Evolutionary conservation across 768 basidiomycete species (phyloP).

Genomic region (Tephrocybe sp.): DNA sequence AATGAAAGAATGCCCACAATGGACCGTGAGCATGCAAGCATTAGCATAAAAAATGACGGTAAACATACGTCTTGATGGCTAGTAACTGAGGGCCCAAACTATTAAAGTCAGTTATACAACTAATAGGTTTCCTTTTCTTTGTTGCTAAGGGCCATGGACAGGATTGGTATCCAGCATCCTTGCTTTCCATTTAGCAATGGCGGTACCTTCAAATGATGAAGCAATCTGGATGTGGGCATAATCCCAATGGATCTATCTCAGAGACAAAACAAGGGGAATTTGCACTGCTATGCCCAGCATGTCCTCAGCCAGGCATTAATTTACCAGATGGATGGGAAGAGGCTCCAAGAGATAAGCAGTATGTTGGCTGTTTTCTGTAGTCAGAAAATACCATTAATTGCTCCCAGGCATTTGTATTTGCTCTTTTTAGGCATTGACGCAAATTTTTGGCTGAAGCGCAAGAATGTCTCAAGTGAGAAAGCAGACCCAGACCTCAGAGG

Average conservation of each 20-base stretch:
- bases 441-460: slow-evolving; percentile 31
- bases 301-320: slow-evolving; percentile 26
- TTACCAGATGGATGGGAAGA: slow-evolving; percentile 22
- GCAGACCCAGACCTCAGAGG: slow-evolving; percentile 24
- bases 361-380: too few relatives aligned
- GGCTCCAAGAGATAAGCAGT: slow-evolving; percentile 13
- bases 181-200: slow-evolving; percentile 12
- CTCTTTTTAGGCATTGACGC: slow-evolving; percentile 25
- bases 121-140: too few relatives aligned
- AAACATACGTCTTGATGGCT: too few relatives aligned
- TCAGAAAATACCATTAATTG: not conserved
- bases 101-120: too few relatives aligned
- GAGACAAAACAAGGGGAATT: slow-evolving; percentile 15
- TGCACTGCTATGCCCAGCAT: slow-evolving; percentile 27
- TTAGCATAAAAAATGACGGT: too few relatives aligned
- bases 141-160: too few relatives aligned
- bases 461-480: slow-evolving; percentile 21
- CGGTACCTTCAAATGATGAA: slow-evolving; percentile 15
- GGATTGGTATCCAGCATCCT: slow-evolving; percentile 14
- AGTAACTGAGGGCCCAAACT: too few relatives aligned
- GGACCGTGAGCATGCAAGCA: too few relatives aligned
- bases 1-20: too few relatives aligned
- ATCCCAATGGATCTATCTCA: slow-evolving; percentile 7
- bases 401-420: not conserved
- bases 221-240: slow-evolving; percentile 12